Evolutionary conservation across 75 land plant genomes (phyloP), one percentile per base, ranked within the genome.

Genomic region (Pinus tabuliformis): DNA sequence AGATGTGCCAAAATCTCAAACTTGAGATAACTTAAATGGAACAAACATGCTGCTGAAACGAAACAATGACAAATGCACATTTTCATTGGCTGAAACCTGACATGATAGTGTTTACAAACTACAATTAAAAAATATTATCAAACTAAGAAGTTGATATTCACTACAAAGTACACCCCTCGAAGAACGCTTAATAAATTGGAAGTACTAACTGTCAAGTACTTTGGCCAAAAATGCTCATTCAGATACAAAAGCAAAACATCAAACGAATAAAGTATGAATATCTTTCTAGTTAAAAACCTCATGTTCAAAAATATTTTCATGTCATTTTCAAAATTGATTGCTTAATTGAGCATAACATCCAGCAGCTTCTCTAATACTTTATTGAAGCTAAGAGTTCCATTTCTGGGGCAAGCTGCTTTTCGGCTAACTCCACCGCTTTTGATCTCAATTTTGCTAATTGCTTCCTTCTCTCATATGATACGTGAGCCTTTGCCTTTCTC

Each of bases 401-500:
- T 71, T 88, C 82, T 15, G 86, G 49, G 11, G 82, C 87, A 57
- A 90, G 86, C 77, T 88, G 86, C 66, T 83, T 84, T 37, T 87
- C 94, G 3, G 87, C 94, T 64, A 64, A 64, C 68, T 81, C 81
- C 82, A 80, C 86, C 17, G 94, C 94, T 74, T 87, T 87, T 60
- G 72, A 62, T 65, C 93, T 83, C 64, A 92, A 81, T 72, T 88
- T 84, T 1, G 56, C 73, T 73, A 87, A 68, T 57, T 91, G 87
- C 76, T 91, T 91, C 88, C 82, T 89, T 81, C 83, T 90, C 78
- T 91, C 92, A 75, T 91, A 89, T 21, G 82, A 82, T 4, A 85
- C 83, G 75, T 84, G 81, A 30, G 93, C 74, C 77, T 84, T 91
- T 45, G 84, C 92, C 81, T 91, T 91, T 77, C 94, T 87, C 89